Conservation (phyloP, 2,329 filamentous ascomycete species). For the Verticillium klebahnii region DNA sequence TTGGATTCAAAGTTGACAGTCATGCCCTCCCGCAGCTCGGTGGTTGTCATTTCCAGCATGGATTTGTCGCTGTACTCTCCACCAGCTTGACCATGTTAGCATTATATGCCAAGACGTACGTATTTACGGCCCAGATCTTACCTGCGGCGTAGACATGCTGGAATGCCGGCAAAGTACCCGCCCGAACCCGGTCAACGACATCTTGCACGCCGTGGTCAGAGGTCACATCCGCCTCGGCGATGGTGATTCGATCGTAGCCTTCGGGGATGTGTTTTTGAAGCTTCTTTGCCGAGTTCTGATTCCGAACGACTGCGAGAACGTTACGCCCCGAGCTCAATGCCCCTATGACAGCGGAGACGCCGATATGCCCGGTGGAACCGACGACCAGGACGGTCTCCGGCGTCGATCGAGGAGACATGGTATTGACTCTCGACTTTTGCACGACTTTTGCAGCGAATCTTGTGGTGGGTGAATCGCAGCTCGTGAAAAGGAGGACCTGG, state of each 20-base stretch:
- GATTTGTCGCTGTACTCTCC: constrained; percentile 16
- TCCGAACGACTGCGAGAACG: no score
- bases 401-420: no score
- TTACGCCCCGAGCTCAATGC: constrained; percentile 20
- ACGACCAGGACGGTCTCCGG: constrained; percentile 29
- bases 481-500: no score
- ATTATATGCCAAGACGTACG: neutral
- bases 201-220: constrained; percentile 22
- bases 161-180: constrained; percentile 28
- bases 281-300: no score
- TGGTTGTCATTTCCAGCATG: constrained; percentile 16
- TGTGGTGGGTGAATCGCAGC: no score
- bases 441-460: no score
- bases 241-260: constrained; percentile 21
- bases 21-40: constrained; percentile 16
- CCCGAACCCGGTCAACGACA: constrained; percentile 28
- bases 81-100: constrained; percentile 15
- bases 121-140: constrained; percentile 8
- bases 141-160: constrained; percentile 30
- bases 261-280: no score
- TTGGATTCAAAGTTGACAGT: constrained; percentile 21
- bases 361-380: constrained; percentile 33
- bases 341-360: constrained; percentile 24
- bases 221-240: constrained; percentile 25
- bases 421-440: no score